These are phyloP conservation scores for Chlorokybus atmophyticus DNA, from an alignment of 139 green algal species.

Conservation along the genomic window DNA sequence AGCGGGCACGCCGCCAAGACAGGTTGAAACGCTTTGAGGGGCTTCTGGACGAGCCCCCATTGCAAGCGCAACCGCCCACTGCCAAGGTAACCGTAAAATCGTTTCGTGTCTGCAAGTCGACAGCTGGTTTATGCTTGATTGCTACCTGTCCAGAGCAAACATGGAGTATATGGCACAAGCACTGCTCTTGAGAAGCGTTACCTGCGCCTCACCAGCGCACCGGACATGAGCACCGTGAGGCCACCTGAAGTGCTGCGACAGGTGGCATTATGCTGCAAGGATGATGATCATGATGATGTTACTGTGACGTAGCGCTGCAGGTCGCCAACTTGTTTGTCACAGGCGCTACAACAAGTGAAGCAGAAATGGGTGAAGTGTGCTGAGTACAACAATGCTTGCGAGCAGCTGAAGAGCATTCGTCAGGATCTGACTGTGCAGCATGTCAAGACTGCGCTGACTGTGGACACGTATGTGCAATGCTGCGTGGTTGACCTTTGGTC, in stretches of 20 bases:
- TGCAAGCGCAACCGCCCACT: no score
- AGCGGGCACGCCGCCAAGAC: not conserved
- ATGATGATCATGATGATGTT: no score
- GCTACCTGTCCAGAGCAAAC: no score
- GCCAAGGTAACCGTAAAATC: no score
- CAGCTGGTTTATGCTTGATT: no score
- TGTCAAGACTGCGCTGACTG: constrained; percentile 34
- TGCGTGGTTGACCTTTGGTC: no score
- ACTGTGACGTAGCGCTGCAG: no score
- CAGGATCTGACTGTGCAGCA: constrained; percentile 60
- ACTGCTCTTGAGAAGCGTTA: constrained; percentile 35
- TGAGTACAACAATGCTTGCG: constrained; percentile 40
- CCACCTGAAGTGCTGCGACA: constrained; percentile 26
- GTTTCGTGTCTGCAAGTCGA: no score
- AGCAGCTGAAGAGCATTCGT: constrained; percentile 63
- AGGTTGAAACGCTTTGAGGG: not conserved
- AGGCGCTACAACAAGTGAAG: constrained; percentile 41
- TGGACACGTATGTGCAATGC: constrained; percentile 12
- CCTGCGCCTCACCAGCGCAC: constrained; percentile 31
- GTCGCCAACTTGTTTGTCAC: no score
- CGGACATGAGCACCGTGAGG: constrained; percentile 13
- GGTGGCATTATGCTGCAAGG: no score
- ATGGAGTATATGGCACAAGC: no score
- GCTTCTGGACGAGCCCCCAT: no score
- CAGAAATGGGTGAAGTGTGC: constrained; percentile 14